A percentile compares a stretch with the other conserved stretches of the same genome.
These are phyloP conservation scores for Cyclotella baltica DNA, from an alignment of 108 stramenopile species.

Conservation along the genomic window DNA sequence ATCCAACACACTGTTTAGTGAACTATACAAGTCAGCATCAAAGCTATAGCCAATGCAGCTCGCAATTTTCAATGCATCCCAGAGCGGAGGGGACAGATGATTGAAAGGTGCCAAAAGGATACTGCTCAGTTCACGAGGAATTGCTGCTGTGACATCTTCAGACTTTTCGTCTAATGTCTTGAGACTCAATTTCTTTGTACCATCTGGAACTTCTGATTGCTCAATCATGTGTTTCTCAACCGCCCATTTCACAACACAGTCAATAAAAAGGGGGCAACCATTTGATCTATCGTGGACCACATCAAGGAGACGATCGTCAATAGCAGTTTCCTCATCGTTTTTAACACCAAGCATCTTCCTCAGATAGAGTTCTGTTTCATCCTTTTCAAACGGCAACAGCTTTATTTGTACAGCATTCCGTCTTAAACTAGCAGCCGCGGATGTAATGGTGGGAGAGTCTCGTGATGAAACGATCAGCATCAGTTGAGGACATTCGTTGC, in stretches of 20 bases:
- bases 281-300: slow-evolving; percentile 56
- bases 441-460: slow-evolving; percentile 50
- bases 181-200: slow-evolving; percentile 49
- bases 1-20: slow-evolving; percentile 36
- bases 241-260: slow-evolving; percentile 55
- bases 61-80: slow-evolving; percentile 62
- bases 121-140: slow-evolving; percentile 56
- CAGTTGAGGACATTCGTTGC: slow-evolving; percentile 44
- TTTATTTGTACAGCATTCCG: slow-evolving; percentile 50
- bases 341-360: slow-evolving; percentile 36
- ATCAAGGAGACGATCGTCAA: slow-evolving; percentile 50
- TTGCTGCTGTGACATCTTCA: slow-evolving; percentile 52
- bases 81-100: slow-evolving; percentile 50
- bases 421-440: slow-evolving; percentile 39
- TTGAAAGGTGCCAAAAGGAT: slow-evolving; percentile 56
- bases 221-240: slow-evolving; percentile 55
- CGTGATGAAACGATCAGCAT: slow-evolving; percentile 56
- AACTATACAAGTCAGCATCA: slow-evolving; percentile 51
- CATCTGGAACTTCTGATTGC: slow-evolving; percentile 37
- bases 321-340: slow-evolving; percentile 26
- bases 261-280: slow-evolving; percentile 57
- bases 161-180: slow-evolving; percentile 50
- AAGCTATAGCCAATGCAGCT: slow-evolving; percentile 63
- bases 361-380: slow-evolving; percentile 51
- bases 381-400: slow-evolving; percentile 53